Conservation (phyloP, 225 moss, liverwort and hornwort genomes). For the Marchantia polymorpha region DNA sequence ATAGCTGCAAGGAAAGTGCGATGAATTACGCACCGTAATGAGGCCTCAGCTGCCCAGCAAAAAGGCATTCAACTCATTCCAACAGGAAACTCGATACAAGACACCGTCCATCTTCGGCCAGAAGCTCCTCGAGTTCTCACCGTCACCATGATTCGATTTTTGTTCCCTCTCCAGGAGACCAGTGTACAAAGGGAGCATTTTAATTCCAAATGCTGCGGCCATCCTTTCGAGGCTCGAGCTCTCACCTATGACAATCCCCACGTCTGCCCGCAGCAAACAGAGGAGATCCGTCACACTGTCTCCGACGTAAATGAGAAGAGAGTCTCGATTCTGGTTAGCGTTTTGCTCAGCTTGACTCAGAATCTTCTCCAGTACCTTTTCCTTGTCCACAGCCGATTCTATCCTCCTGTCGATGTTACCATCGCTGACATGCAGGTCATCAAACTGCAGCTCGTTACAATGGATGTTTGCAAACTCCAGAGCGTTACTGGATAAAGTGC, state of each 20-base stretch:
- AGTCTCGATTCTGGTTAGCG: neutral
- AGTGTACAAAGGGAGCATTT: conserved; percentile 52
- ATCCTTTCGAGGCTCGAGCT: conserved; percentile 65
- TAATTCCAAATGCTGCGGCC: conserved; percentile 46
- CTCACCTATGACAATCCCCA: conserved; percentile 71
- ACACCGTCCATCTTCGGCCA: conserved; percentile 36
- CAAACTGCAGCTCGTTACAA: conserved; percentile 66
- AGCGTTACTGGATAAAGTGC: conserved; percentile 43
- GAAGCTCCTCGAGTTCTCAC: neutral
- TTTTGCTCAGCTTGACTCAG: conserved; percentile 24
- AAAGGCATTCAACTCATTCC: conserved; percentile 87
- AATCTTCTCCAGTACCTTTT: conserved; percentile 41
- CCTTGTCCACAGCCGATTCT: conserved; percentile 77
- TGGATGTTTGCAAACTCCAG: conserved; percentile 46
- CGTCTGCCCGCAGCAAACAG: conserved; percentile 65
- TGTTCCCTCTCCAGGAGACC: conserved; percentile 48
- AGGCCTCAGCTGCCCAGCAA: conserved; percentile 49
- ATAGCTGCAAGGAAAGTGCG: neutral
- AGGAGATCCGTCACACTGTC: conserved; percentile 84
- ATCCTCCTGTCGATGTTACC: conserved; percentile 56
- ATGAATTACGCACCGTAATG: neutral
- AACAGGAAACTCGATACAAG: conserved; percentile 59
- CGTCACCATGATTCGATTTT: neutral
- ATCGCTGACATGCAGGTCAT: conserved; percentile 39
- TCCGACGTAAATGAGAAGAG: conserved; percentile 58